Base-by-base conservation (phyloP, 805 yeast genomes). In the Saturnispora kantuleensis region DNA sequence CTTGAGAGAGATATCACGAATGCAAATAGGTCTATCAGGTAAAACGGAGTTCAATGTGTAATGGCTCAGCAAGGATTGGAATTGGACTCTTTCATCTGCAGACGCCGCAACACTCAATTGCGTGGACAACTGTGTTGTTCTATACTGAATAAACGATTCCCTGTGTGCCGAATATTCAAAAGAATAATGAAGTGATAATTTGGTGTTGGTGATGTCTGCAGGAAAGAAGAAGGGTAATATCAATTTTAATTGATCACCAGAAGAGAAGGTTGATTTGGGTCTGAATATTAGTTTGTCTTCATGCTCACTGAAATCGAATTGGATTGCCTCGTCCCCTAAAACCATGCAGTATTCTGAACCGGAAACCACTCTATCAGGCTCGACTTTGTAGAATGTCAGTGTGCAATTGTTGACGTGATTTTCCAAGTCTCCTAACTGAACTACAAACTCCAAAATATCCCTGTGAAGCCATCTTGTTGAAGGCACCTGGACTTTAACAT, bases 41-140 rank as follows among this genome's bases (percentile, higher is more conserved):
- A 70, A 68, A 0, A 81, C 67, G 4, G 88, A 71, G 15, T 85
- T 81, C 38, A 85, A 69, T 11, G 81, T 75, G 56, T 83, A 86
- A 52, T 79, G 81, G 5, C 41, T 21, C 9, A 43, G 31, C 1
- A 85, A 62, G 28, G 68, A 63, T 13, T 71, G 58, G 3, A 73
- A 59, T 50, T 77, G 74, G 65, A 84, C 84, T 10, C 80, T 77
- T 57, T 86, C 95, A 54, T 84, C 90, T 2, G 84, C 94, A 2
- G 86, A 78, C 1, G 84, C 93, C 0, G 87, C 80, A 7, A 84
- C 64, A 5, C 74, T 68, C 33, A 85, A 64, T 1, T 74, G 61
- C 5, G 79, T 73, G 47, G 81, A 80, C 5, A 82, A 47, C 1
- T 54, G 52, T 29, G 55, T 52, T 7, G 48, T 44, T n/a, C 49